Conservation (phyloP, 2,329 filamentous ascomycete genomes). For the Phialophora chinensis region DNA sequence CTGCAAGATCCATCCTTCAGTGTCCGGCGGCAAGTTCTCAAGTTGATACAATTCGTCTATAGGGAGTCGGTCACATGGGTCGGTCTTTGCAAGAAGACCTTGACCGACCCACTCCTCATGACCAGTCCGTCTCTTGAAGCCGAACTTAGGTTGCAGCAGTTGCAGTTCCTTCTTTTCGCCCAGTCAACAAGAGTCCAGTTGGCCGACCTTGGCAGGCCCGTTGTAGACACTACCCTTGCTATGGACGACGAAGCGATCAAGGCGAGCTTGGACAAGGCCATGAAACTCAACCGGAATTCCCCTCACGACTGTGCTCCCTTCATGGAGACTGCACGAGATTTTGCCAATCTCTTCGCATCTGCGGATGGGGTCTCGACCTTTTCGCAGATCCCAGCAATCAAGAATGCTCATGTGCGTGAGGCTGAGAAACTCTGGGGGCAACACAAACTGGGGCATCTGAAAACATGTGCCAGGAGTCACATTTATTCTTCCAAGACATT, state of each 20-base stretch:
- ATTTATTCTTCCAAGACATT: conserved; percentile 34
- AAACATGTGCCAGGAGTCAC: conserved; percentile 29
- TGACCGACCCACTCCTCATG: conserved; percentile 24
- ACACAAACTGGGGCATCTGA: conserved; percentile 23
- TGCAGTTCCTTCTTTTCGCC: conserved; percentile 35
- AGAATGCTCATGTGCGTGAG: conserved; percentile 11
- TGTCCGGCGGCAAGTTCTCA: conserved; percentile 34
- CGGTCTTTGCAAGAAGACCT: conserved; percentile 25
- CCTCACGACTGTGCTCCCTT: conserved; percentile 5
- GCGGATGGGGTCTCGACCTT: background rate
- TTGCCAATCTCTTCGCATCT: background rate
- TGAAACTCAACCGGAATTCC: background rate
- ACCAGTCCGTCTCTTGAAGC: conserved; percentile 38
- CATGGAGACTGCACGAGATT: conserved; percentile 5
- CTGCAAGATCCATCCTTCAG: conserved; percentile 38
- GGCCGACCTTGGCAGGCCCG: background rate
- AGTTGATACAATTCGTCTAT: conserved; percentile 28
- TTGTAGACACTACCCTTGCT: background rate
- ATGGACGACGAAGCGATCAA: background rate
- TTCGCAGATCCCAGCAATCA: conserved; percentile 19
- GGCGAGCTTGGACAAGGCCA: conserved; percentile 4
- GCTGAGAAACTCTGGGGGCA: conserved; percentile 33
- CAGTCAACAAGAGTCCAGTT: conserved; percentile 13
- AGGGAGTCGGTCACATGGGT: conserved; percentile 33
- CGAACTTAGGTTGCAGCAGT: conserved; percentile 39